These are phyloP conservation scores for Pisolithus thermaeus DNA, from an alignment of 1,284 basidiomycete species.

Conservation along the genomic window DNA sequence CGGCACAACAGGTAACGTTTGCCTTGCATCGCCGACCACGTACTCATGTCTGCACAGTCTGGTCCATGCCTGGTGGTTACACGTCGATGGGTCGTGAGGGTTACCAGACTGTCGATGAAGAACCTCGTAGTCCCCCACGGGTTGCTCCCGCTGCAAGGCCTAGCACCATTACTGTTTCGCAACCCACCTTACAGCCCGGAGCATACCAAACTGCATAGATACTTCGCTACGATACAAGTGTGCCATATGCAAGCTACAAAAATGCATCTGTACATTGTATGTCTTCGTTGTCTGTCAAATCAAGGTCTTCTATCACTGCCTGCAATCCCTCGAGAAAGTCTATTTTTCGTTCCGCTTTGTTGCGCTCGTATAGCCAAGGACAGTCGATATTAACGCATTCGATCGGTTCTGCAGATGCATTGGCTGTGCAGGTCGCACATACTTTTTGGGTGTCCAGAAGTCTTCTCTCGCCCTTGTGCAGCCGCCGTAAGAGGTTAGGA, in stretches of 20 bases:
- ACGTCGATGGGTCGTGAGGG: conserved; percentile 54
- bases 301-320: conserved; percentile 30
- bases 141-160: conserved; percentile 25
- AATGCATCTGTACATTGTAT: neutral
- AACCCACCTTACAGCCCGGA: conserved; percentile 17
- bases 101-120: conserved; percentile 72
- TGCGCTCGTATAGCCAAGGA: conserved; percentile 71
- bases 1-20: conserved; percentile 55
- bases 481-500: conserved; percentile 52
- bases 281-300: conserved; percentile 6
- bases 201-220: conserved; percentile 22
- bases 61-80: conserved; percentile 83
- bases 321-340: conserved; percentile 38
- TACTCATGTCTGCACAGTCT: conserved; percentile 42
- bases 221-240: neutral
- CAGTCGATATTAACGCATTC: conserved; percentile 83
- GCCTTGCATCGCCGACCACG: neutral
- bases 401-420: conserved; percentile 53
- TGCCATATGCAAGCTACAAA: conserved; percentile 4
- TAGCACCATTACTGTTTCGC: conserved; percentile 2
- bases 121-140: conserved; percentile 34
- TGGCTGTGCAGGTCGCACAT: conserved; percentile 65
- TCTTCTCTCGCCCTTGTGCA: conserved; percentile 54
- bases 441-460: conserved; percentile 56
- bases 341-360: conserved; percentile 55